A percentile compares a stretch with the other conserved stretches of the same genome.
Conservation (phyloP, 805 yeast genomes). For the Candida boidinii region DNA sequence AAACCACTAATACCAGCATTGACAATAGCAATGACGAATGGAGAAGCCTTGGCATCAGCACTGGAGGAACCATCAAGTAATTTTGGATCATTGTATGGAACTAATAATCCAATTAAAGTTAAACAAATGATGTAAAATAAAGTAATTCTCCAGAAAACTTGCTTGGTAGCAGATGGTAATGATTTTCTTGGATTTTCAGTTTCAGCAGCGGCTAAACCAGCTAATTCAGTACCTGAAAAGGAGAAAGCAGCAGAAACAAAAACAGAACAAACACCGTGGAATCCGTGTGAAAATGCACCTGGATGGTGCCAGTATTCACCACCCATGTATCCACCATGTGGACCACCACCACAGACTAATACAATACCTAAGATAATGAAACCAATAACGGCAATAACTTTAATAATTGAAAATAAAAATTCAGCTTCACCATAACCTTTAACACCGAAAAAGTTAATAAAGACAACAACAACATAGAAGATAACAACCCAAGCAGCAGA, state of each 20-base stretch:
- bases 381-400: constrained; percentile 50
- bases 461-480: constrained; percentile 41
- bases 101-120: constrained; percentile 36
- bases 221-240: constrained; percentile 59
- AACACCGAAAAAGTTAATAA: constrained; percentile 53
- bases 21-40: constrained; percentile 38
- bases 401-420: constrained; percentile 43
- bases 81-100: constrained; percentile 32
- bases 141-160: constrained; percentile 47
- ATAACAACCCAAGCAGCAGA: constrained; percentile 51
- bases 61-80: constrained; percentile 21
- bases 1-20: constrained; percentile 27
- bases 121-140: constrained; percentile 38
- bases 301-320: constrained; percentile 52
- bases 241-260: constrained; percentile 57
- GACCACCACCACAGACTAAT: constrained; percentile 58
- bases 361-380: constrained; percentile 49
- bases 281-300: constrained; percentile 44
- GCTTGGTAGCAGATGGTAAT: constrained; percentile 50
- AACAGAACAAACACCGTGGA: constrained; percentile 59
- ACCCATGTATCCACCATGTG: constrained; percentile 47
- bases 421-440: constrained; percentile 67
- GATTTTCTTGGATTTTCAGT: constrained; percentile 52
- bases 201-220: constrained; percentile 62
- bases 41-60: constrained; percentile 29